These are phyloP conservation scores for Candida cerambycidarum DNA, from an alignment of 805 yeast species.

Conservation along the genomic window DNA sequence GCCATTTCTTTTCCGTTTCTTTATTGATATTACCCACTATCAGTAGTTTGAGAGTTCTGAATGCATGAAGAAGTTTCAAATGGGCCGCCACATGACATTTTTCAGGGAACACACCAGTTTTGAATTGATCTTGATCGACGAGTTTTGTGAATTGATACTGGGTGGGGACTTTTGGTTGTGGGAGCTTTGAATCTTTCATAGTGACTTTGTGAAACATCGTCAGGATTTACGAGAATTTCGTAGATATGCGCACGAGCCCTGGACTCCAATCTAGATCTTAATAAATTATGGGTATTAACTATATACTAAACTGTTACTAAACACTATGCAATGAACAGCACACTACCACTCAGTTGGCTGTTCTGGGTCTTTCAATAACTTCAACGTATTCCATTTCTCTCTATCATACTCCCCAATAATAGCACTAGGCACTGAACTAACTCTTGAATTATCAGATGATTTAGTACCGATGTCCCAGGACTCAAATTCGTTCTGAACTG, in stretches of 20 bases:
- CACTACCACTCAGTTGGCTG: too few relatives aligned
- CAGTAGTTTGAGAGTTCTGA: slow-evolving; percentile 11
- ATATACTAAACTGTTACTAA: too few relatives aligned
- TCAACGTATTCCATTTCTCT: slow-evolving; percentile 63
- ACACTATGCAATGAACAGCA: too few relatives aligned
- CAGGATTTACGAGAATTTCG: not conserved
- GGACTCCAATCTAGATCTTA: too few relatives aligned
- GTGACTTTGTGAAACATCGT: too few relatives aligned
- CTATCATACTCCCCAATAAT: slow-evolving; percentile 64
- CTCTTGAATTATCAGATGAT: slow-evolving; percentile 37
- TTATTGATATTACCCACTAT: not conserved
- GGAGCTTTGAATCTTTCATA: too few relatives aligned
- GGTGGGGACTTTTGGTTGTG: not conserved
- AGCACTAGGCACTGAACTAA: slow-evolving; percentile 51
- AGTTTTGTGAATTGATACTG: not conserved
- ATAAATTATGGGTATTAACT: too few relatives aligned
- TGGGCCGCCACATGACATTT: slow-evolving; percentile 16
- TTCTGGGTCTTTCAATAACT: slow-evolving; percentile 13
- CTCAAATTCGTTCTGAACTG: slow-evolving; percentile 1
- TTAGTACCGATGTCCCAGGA: slow-evolving; percentile 33
- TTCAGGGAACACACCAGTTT: not conserved
- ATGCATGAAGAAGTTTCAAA: slow-evolving; percentile 23
- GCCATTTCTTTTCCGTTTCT: slow-evolving; percentile 19
- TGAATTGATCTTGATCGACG: not conserved
- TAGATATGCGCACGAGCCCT: not conserved